These are phyloP conservation scores for Plasmopara muralis DNA, from an alignment of 352 stramenopile species.

Conservation along the genomic window DNA sequence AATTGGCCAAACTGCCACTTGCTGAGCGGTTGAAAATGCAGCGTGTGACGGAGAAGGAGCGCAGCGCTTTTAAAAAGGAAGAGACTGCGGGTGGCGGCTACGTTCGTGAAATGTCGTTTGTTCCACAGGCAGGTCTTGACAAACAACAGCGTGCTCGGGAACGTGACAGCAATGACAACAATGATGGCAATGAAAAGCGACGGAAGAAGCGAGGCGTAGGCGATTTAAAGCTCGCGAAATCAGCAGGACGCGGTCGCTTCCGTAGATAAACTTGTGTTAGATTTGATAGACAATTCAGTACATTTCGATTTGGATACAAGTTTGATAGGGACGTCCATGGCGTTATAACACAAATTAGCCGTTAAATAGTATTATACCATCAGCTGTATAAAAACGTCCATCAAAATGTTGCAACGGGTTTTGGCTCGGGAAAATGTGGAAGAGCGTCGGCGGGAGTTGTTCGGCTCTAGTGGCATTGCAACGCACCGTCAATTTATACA, in stretches of 20 bases:
- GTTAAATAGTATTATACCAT: no score
- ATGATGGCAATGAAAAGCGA: conserved; percentile 29
- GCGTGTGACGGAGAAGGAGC: conserved; percentile 64
- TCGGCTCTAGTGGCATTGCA: conserved; percentile 45
- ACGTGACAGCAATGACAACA: conserved; percentile 12
- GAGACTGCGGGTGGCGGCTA: conserved; percentile 64
- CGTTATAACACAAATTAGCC: no score
- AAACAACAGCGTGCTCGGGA: conserved; percentile 46
- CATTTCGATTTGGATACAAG: no score
- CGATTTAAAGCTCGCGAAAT: conserved; percentile 59
- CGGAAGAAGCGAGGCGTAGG: conserved; percentile 78
- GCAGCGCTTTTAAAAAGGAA: conserved; percentile 80
- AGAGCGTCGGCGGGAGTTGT: conserved; percentile 33
- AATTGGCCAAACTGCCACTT: conserved; percentile 72
- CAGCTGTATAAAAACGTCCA: not conserved
- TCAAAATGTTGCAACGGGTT: conserved; percentile 50
- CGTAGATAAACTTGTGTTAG: conserved; percentile 33
- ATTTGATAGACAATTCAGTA: not conserved
- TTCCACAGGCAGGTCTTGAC: conserved; percentile 49
- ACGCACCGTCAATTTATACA: conserved; percentile 50
- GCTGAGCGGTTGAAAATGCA: conserved; percentile 71
- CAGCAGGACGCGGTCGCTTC: conserved; percentile 41
- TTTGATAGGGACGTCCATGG: no score
- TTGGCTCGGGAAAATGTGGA: conserved; percentile 47
- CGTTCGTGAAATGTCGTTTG: conserved; percentile 79